Conservation (phyloP, 1,284 basidiomycete species). For the Farysia itapuensis region DNA sequence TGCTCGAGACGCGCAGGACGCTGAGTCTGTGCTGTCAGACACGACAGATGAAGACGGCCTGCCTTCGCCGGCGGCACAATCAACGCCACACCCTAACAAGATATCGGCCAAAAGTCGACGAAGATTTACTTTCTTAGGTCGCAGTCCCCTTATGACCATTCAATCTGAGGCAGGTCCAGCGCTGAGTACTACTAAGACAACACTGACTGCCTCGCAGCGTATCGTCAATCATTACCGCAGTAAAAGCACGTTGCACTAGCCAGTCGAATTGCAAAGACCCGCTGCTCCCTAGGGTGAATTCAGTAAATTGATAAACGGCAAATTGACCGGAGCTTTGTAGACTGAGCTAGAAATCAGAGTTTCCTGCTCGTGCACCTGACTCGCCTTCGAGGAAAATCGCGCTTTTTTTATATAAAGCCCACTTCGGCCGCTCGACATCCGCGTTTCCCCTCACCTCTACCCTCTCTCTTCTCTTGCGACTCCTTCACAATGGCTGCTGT, state of each 20-base stretch:
- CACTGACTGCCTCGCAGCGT: constrained; percentile 11
- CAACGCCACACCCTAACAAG: neutral
- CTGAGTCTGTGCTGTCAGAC: constrained; percentile 28
- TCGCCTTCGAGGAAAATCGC: too few relatives aligned
- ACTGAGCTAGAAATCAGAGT: too few relatives aligned
- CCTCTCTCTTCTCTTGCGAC: too few relatives aligned
- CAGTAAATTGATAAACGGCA: too few relatives aligned
- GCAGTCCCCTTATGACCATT: neutral
- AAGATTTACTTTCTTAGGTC: constrained; percentile 14
- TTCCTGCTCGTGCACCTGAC: too few relatives aligned
- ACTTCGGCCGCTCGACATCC: too few relatives aligned
- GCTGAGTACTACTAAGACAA: neutral
- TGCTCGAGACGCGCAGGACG: constrained; percentile 8
- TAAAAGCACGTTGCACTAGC: neutral
- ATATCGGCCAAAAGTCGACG: constrained; percentile 3
- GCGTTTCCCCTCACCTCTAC: too few relatives aligned
- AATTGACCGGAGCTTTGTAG: too few relatives aligned
- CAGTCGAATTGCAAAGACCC: too few relatives aligned
- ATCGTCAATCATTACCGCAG: constrained; percentile 19
- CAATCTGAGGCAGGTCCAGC: neutral
- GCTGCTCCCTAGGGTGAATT: too few relatives aligned
- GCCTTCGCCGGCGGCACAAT: neutral
- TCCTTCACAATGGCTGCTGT: constrained; percentile 25
- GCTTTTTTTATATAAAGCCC: too few relatives aligned
- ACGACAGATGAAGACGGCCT: constrained; percentile 31